Percentiles rank a stretch among this genome's conserved stretches.
phyloP scores from a whole-genome alignment of 768 basidiomycete species.

The Leucogyrophana mollusca region DNA sequence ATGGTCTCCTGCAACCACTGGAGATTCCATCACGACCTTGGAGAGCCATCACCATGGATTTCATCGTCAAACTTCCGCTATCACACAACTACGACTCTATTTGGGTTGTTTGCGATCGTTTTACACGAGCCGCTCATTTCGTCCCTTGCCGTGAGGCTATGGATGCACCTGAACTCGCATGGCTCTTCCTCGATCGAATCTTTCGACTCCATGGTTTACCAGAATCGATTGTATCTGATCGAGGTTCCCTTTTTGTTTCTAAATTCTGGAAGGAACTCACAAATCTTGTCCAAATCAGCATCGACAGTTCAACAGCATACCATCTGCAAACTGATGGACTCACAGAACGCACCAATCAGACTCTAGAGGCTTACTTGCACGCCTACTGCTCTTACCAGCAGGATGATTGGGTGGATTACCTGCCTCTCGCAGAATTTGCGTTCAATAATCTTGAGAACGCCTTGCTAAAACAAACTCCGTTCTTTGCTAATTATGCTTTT shows the following conservation, averaged over 20 bases:
- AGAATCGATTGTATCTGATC: constrained; percentile 18
- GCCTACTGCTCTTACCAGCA: constrained; percentile 37
- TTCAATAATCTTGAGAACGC: constrained; percentile 36
- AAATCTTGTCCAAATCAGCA: constrained; percentile 5
- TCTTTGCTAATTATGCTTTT: constrained; percentile 34
- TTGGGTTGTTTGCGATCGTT: constrained; percentile 18
- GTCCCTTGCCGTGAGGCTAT: constrained; percentile 8
- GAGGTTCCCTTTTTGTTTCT: constrained; percentile 24
- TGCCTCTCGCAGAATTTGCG: constrained; percentile 40
- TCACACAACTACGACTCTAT: constrained; percentile 28
- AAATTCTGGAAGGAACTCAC: constrained; percentile 24
- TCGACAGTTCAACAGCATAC: constrained; percentile 34
- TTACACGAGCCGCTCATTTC: constrained; percentile 5
- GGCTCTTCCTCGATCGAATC: constrained; percentile 12
- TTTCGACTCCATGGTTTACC: constrained; percentile 18
- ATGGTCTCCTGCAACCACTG: constrained; percentile 32
- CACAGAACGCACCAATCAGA: constrained; percentile 37
- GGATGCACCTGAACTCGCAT: constrained; percentile 6
- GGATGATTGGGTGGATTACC: constrained; percentile 40
- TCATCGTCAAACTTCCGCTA: constrained; percentile 33
- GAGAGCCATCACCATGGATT: constrained; percentile 40
- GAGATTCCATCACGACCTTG: constrained; percentile 35
- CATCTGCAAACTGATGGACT: constrained; percentile 44
- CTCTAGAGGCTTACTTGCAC: constrained; percentile 36
- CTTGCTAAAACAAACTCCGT: constrained; percentile 35